Evolutionary conservation across 2,329 filamentous ascomycete genomes (phyloP), one percentile per base, ranked within the genome.

Genomic region (Aspergillus quadricinctus): DNA sequence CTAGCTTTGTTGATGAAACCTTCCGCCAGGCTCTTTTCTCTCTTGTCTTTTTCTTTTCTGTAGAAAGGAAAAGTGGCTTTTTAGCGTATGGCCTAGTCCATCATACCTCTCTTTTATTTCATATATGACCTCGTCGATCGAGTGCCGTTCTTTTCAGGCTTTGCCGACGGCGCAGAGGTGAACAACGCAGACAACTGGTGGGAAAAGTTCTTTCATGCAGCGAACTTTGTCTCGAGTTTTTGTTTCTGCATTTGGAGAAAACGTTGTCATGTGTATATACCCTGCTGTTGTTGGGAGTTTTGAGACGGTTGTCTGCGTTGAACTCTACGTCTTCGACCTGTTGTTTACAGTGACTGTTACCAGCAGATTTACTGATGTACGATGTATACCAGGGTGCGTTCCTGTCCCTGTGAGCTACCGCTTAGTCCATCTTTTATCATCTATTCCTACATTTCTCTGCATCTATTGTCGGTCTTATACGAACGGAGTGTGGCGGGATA

Each of bases 401-500:
- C 60, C 56, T 56, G 52, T 54, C 41, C 50, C 52, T 58, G 54
- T 63, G 56, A 61, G 59, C 58, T 64, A 46, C 61, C 11, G 23
- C 23, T 65, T 62, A 56, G 56, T 59, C 61, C 50, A 59, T 64
- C 58, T 55, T 63, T 63, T 55, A 57, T 56, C 62, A 58, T 61
- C 59, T 55, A 49, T 61, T 11, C 52, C 19, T 56, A 50, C 52
- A 53, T 57, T 57, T 62, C 46, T 57, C 56, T 62, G 53, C 56
- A 57, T 55, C 57, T 54, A 60, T 54, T 58, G 56, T 52, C 52
- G 49, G 52, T 59, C 56, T 57, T 52, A 61, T 60, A 59, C 60
- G 60, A 60, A 63, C 54, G 69, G 69, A 70, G 69, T 68, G 68
- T 62, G 66, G 59, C 64, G 58, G 69, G 63, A 63, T 66, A 62